Evolutionary conservation across 768 basidiomycete species (phyloP), one percentile per base, ranked within the genome.

Genomic region (Crassisporium funariophilum): DNA sequence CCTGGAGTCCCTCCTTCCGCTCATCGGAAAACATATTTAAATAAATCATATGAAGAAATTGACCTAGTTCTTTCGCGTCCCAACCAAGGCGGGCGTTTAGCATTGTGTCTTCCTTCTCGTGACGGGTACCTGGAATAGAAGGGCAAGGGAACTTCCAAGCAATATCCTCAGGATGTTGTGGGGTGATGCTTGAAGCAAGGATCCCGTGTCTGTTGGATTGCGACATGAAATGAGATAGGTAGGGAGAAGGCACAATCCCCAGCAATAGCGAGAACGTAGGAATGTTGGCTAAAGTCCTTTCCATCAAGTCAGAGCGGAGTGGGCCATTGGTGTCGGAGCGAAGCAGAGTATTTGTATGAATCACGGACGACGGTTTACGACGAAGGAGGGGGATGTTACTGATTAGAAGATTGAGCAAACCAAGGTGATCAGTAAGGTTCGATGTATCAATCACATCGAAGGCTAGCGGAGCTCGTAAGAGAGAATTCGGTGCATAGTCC

Each of bases 391-490:
- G 77, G 1, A 66, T 45, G 0, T 70, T 54, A 3, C 62, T 60
- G 23, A 69, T 41, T 4, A 81, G 55, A 33, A 78, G 43, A 42
- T 79, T 81, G 15, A 79, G 48, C 9, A 77, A 56, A 0, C 77
- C 78, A n/a, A 74, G 21, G 52, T 76, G 75, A 53, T 81, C 78
- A 1, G 61, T 51, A 20, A 81, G 61, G 47, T 79, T 78, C 15
- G 77, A 79, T 0, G 78, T 73, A 24, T 81, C 76, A 25, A 81
- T 73, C 43, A 75, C 64, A 47, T 73, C 63, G 53, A 79, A 81
- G 2, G 46, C 36, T 7, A 59, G 24, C 1, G 77, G 76, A 2
- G 72, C 67, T 21, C 47, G 20, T 23, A 23, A 12, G 21, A 27
- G n/a, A 4, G 39, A 41, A 23, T 36, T 19, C 4, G 31, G 22